Evolutionary conservation across 169 alveolate species (phyloP).

Genomic region (Hepatocystis sp.): DNA sequence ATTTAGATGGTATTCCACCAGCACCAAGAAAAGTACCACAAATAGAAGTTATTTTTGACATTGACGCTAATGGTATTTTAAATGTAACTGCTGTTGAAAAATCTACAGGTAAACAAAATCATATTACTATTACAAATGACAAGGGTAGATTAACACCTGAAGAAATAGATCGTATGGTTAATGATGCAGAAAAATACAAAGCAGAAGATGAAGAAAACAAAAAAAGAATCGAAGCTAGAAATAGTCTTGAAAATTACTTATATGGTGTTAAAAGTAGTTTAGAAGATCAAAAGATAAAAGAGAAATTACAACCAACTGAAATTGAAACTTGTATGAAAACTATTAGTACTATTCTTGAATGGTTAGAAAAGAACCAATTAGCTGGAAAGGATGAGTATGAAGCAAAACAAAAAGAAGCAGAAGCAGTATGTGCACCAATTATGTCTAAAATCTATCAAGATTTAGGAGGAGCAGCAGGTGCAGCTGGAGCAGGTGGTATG

Average conservation of each 20-base stretch:
- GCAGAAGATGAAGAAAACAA: constrained; percentile 95
- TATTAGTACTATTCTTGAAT: constrained; percentile 92
- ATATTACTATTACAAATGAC: constrained; percentile 97
- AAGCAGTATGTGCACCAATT: constrained; percentile 95
- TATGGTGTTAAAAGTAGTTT: constrained; percentile 94
- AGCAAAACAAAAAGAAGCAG: constrained; percentile 96
- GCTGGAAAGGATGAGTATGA: constrained; percentile 96
- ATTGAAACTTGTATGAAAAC: constrained; percentile 88
- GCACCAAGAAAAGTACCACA: constrained; percentile 99
- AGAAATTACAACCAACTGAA: constrained; percentile 94
- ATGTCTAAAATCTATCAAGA: constrained; percentile 94
- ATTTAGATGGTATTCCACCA: constrained; percentile 97
- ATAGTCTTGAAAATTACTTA: constrained; percentile 94
- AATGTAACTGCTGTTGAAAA: constrained; percentile 97
- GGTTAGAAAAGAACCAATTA: constrained; percentile 95
- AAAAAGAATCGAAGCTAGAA: constrained; percentile 94
- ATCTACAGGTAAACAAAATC: constrained; percentile 94
- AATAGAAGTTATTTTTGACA: constrained; percentile 97
- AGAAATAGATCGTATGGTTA: constrained; percentile 97
- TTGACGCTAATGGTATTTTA: constrained; percentile 97
- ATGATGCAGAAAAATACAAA: constrained; percentile 97
- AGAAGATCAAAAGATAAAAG: constrained; percentile 94
- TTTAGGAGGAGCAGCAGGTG: constrained; percentile 95
- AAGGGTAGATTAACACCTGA: constrained; percentile 96
- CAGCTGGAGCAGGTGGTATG: constrained; percentile 85